Base-by-base conservation (phyloP, 139 green algal species). In the Auxenochlorella protothecoides region DNA sequence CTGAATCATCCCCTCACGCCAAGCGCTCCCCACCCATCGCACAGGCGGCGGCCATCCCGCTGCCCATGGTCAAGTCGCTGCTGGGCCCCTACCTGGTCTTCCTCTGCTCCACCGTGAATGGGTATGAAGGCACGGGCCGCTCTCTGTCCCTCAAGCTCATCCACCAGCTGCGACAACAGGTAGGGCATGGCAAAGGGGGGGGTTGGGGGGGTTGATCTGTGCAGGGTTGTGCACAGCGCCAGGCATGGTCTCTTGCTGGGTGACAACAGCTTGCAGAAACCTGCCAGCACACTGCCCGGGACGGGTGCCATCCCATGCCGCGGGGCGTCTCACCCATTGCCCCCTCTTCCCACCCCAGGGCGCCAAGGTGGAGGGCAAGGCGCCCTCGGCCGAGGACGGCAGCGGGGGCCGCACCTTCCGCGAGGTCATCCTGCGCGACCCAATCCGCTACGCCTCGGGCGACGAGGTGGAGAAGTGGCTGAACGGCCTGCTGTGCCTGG, bases 41-140 rank as follows among this genome's bases (percentile, higher is more conserved):
- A 3, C 84, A 85, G 16, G 92, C 92, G 10, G 92, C 92, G 2
- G 93, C 93, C 66, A 99, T 99, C 72, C 94, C 94, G 2, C 83
- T 99, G 74, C 92, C 94, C 0, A 67, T 93, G 62, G 94, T 99
- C 13, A 96, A 93, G 78, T 64, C 80, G 51, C 84, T 99, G 81
- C 83, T 99, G 74, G 94, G 94, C 4, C 93, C 93, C 12, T 98
- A 99, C 86, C 84, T 99, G 9, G 91, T 98, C 44, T 99, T 99
- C 85, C 84, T 99, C 4, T 96, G 90, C 86, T 97, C 92, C 62
- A 97, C 92, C 63, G 89, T 97, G 14, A 95, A 94, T 63, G 89
- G 86, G 54, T 99, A 99, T 75, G 94, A 99, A 83, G 94, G 94
- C 77, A 98, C 94, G 2, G 94, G 94, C 5, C 89, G 94, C 66